Evolutionary conservation across 106 monocot species (phyloP).

Genomic region (Dactylorhiza incarnata): DNA sequence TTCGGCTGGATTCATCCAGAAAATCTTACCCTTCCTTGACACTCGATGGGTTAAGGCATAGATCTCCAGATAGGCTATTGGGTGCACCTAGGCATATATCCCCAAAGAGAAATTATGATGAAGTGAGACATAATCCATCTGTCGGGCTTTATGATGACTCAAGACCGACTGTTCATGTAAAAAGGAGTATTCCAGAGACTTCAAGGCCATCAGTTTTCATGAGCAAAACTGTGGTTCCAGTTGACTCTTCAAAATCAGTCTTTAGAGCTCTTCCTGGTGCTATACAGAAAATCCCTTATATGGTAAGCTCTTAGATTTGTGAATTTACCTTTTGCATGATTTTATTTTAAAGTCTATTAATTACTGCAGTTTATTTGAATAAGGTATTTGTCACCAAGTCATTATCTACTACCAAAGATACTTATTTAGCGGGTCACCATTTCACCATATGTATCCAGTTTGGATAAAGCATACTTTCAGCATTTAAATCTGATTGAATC

Average conservation of each 20-base stretch:
- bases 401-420: background rate
- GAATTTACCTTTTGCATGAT: background rate
- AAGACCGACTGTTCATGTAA: constrained; percentile 17
- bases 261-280: constrained; percentile 22
- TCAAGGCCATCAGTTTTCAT: constrained; percentile 31
- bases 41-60: constrained; percentile 32
- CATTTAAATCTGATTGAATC: background rate
- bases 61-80: constrained; percentile 56
- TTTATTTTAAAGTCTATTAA: background rate
- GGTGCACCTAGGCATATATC: constrained; percentile 38
- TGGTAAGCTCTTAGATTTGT: constrained; percentile 20
- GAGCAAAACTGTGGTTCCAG: constrained; percentile 26
- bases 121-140: constrained; percentile 18
- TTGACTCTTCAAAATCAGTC: constrained; percentile 28
- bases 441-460: background rate
- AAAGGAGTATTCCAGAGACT: constrained; percentile 28
- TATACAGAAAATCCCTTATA: constrained; percentile 30
- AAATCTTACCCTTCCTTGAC: constrained; percentile 32
- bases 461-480: background rate
- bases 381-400: background rate
- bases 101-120: constrained; percentile 31
- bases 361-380: background rate
- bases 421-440: background rate
- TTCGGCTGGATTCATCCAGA: constrained; percentile 39
- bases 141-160: constrained; percentile 34